Percentiles rank a stretch among this genome's conserved stretches.
These are phyloP conservation scores for Capsella rubella DNA, from an alignment of 441 rosid genomes.

Conservation along the genomic window DNA sequence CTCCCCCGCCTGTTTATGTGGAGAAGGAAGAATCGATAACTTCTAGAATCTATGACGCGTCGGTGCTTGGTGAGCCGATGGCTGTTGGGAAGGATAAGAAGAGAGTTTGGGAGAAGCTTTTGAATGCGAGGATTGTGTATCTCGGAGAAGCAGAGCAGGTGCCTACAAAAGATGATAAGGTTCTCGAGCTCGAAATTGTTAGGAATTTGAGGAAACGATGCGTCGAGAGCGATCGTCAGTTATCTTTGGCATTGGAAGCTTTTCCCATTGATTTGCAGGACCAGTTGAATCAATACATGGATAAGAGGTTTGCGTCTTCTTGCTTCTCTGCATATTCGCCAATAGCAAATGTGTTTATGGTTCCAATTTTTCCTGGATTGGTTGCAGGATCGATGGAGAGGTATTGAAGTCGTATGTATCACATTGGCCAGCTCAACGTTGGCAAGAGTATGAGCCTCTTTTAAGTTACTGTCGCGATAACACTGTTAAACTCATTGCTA, in stretches of 20 bases:
- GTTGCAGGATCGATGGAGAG: constrained; percentile 81
- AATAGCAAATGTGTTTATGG: background rate
- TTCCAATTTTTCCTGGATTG: constrained; percentile 2
- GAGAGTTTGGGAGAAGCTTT: constrained; percentile 84
- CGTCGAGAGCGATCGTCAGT: constrained; percentile 56
- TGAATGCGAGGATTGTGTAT: constrained; percentile 81
- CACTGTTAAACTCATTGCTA: constrained; percentile 73
- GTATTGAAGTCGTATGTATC: constrained; percentile 61
- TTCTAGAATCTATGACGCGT: constrained; percentile 83
- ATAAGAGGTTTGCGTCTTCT: constrained; percentile 56
- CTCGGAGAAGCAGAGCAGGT: constrained; percentile 95
- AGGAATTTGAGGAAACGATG: constrained; percentile 68
- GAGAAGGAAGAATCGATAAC: constrained; percentile 46
- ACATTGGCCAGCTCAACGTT: constrained; percentile 77
- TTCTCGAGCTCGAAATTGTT: constrained; percentile 74
- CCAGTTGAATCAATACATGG: constrained; percentile 67
- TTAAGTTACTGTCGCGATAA: constrained; percentile 84
- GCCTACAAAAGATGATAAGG: constrained; percentile 78
- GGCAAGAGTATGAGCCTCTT: constrained; percentile 90
- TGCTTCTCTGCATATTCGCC: background rate
- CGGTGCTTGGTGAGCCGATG: constrained; percentile 89
- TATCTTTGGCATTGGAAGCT: constrained; percentile 79
- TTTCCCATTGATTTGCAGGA: constrained; percentile 79
- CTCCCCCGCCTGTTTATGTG: constrained; percentile 23
- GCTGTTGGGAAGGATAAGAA: constrained; percentile 84